Percentiles rank a stretch among this genome's conserved stretches.
These are phyloP conservation scores for Sisymbrium irio DNA, from an alignment of 345 rosid genomes.

Conservation along the genomic window DNA sequence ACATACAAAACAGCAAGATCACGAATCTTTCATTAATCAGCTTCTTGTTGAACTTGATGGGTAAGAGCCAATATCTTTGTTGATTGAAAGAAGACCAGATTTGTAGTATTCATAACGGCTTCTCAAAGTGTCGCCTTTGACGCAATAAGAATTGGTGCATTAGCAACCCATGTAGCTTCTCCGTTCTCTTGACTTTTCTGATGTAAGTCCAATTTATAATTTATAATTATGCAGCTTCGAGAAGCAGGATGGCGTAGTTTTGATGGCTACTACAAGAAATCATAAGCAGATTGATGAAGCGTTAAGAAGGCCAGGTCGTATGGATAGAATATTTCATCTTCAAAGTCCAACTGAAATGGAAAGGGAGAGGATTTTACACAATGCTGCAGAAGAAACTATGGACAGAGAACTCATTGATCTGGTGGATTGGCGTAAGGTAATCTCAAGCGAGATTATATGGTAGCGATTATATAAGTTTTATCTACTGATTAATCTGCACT, in stretches of 20 bases:
- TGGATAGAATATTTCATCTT: conserved; percentile 92
- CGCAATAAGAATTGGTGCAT: conserved; percentile 1
- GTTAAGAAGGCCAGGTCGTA: conserved; percentile 88
- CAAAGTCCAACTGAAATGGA: conserved; percentile 86
- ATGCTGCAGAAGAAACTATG: conserved; percentile 85
- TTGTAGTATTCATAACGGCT: neutral
- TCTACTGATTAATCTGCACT: neutral
- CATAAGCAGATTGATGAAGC: conserved; percentile 93
- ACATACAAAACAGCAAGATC: conserved; percentile 92
- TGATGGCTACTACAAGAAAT: conserved; percentile 94
- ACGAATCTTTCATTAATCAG: conserved; percentile 94
- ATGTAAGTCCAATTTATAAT: conserved; percentile 5
- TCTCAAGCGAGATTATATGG: conserved; percentile 11
- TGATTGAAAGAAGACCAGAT: neutral
- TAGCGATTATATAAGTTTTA: neutral
- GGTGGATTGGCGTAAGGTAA: conserved; percentile 90
- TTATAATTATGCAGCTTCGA: conserved; percentile 58
- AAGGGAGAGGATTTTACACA: conserved; percentile 78
- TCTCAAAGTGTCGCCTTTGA: neutral
- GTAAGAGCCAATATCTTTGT: conserved; percentile 42
- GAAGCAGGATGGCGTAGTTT: conserved; percentile 97
- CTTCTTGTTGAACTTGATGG: conserved; percentile 99
- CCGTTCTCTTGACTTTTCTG: conserved; percentile 6
- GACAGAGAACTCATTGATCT: conserved; percentile 71
- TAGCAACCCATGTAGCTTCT: conserved; percentile 11